phyloP scores from a whole-genome alignment of 352 stramenopile genomes.

The Elongisporangium anandrum region DNA sequence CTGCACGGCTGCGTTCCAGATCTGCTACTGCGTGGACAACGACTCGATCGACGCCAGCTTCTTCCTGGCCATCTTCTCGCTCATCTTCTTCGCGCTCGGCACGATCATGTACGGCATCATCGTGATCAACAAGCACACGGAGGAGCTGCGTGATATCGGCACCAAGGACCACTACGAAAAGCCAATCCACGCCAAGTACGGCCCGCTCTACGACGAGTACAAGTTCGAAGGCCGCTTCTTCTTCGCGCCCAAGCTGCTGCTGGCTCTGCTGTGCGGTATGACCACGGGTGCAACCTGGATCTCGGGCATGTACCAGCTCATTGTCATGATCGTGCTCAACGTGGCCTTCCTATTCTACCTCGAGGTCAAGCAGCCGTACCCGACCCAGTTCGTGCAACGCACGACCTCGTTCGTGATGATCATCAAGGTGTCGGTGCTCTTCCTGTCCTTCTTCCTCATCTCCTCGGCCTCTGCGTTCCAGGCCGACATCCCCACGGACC shows the following conservation, averaged over 20 bases:
- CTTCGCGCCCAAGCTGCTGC: conserved; percentile 78
- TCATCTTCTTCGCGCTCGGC: conserved; percentile 69
- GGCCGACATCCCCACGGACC: too few relatives aligned
- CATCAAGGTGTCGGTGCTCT: too few relatives aligned
- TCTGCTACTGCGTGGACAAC: conserved; percentile 77
- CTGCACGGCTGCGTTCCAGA: conserved; percentile 80
- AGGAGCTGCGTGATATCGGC: too few relatives aligned
- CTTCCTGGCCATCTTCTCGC: conserved; percentile 56
- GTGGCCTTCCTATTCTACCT: too few relatives aligned
- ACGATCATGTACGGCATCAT: conserved; percentile 76
- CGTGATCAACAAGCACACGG: conserved; percentile 67
- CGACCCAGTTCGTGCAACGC: too few relatives aligned
- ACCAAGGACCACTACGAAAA: conserved; percentile 87
- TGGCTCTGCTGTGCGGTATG: conserved; percentile 71
- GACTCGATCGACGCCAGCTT: conserved; percentile 49
- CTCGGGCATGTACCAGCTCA: conserved; percentile 66
- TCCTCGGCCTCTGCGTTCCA: too few relatives aligned
- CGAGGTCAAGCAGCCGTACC: too few relatives aligned
- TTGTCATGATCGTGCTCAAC: conserved; percentile 62
- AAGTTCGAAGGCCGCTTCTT: conserved; percentile 85
- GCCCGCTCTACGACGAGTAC: conserved; percentile 85
- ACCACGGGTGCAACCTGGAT: conserved; percentile 82
- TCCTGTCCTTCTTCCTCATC: too few relatives aligned
- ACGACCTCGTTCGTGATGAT: too few relatives aligned
- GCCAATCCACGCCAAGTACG: conserved; percentile 72